Evolutionary conservation across 2,329 filamentous ascomycete species (phyloP), one percentile per base, ranked within the genome.

Genomic region (Eutypella sp.): DNA sequence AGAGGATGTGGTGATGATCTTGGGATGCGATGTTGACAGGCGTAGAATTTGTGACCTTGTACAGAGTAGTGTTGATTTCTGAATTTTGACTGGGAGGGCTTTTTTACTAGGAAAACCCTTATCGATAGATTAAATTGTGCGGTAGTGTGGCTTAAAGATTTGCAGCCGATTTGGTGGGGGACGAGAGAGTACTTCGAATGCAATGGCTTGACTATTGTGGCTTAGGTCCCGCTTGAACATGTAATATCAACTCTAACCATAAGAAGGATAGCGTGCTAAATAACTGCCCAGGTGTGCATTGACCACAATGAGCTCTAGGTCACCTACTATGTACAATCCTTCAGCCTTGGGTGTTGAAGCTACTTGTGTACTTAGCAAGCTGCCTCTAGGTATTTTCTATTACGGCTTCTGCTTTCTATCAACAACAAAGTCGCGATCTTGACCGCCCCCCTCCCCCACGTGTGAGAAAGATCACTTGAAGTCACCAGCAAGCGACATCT

Each of bases 311-410:
- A 39, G 36, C 36, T 39, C 36, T 36, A 20, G 13, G 5, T 8
- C 15, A 13, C 36, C 23, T 23, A 10, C 11, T 10, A n/a, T n/a
- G n/a, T n/a, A n/a, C n/a, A 8, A 6, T 39, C 20, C 46, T 52
- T 59, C 58, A 60, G 57, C 57, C 58, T 58, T 55, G 57, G 49
- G n/a, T n/a, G n/a, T 48, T 49, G 38, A 43, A 41, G 38, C 43
- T 20, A 16, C 27, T 40, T 48, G n/a, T n/a, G n/a, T n/a, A n/a
- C n/a, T n/a, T n/a, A n/a, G n/a, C n/a, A n/a, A n/a, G 43, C 70
- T 72, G 67, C 67, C 57, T 58, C 65, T 66, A 74, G 67, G 69
- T 67, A 73, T 69, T 52, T 53, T 57, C 56, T 51, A n/a, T n/a
- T n/a, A n/a, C n/a, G 51, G 42, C 53, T 52, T 52, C 52, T 54